These are phyloP conservation scores for Lipomyces japonicus DNA, from an alignment of 805 yeast genomes.

Conservation along the genomic window DNA sequence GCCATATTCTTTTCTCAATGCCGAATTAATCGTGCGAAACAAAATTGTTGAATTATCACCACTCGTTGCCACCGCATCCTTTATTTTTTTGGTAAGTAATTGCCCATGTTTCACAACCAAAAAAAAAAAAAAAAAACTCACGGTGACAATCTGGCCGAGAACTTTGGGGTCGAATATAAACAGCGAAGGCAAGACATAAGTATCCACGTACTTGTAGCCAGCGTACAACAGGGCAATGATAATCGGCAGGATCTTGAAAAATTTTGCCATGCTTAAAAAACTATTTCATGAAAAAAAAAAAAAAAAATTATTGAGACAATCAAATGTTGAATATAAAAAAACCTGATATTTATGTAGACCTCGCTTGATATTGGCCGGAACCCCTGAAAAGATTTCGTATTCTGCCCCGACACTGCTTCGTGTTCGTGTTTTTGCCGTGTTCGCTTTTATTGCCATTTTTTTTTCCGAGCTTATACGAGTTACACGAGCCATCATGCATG, in stretches of 20 bases:
- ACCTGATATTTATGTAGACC: too few relatives aligned
- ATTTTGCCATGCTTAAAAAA: neutral
- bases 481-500: too few relatives aligned
- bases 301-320: too few relatives aligned
- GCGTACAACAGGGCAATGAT: conserved; percentile 14
- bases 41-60: conserved; percentile 53
- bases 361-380: too few relatives aligned
- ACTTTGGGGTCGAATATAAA: conserved; percentile 67
- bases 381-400: too few relatives aligned
- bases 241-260: conserved; percentile 1
- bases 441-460: too few relatives aligned
- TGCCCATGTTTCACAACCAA: too few relatives aligned
- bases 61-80: neutral
- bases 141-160: conserved; percentile 52
- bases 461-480: too few relatives aligned
- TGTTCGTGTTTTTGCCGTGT: too few relatives aligned
- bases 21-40: conserved; percentile 57
- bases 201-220: conserved; percentile 37
- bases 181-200: conserved; percentile 63
- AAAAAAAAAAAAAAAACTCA: conserved; percentile 39
- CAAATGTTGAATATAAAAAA: too few relatives aligned
- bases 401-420: too few relatives aligned
- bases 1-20: conserved; percentile 64
- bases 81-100: neutral
- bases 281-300: neutral